These are phyloP conservation scores for Aquilaria malaccensis DNA, from an alignment of 345 rosid species.

Conservation along the genomic window DNA sequence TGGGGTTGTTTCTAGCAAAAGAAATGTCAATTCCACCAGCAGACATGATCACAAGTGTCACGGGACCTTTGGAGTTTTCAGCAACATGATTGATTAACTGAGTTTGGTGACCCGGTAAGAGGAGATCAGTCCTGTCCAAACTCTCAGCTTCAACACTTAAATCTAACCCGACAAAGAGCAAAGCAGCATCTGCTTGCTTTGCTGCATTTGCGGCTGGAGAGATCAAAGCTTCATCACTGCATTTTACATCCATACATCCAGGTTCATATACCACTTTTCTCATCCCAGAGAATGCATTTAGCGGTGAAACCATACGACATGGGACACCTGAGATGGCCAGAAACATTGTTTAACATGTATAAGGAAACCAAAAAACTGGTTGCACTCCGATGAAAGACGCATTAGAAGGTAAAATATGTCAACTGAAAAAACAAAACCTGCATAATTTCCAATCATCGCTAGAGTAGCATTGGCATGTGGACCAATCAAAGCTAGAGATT, in stretches of 20 bases:
- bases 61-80: conserved; percentile 28
- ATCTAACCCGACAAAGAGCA: conserved; percentile 29
- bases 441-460: conserved; percentile 42
- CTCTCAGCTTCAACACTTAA: conserved; percentile 31
- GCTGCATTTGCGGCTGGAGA: conserved; percentile 23
- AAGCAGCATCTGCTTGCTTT: conserved; percentile 28
- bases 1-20: conserved; percentile 21
- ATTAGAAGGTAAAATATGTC: not conserved
- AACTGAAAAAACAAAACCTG: conserved; percentile 17
- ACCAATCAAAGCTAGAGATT: conserved; percentile 30
- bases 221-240: conserved; percentile 20
- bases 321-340: conserved; percentile 23
- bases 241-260: conserved; percentile 32
- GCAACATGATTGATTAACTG: conserved; percentile 31
- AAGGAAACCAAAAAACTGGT: not conserved
- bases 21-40: conserved; percentile 36
- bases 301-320: conserved; percentile 21
- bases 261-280: conserved; percentile 13
- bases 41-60: conserved; percentile 40
- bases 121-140: conserved; percentile 29
- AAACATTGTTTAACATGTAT: no score
- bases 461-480: conserved; percentile 33
- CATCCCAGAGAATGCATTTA: conserved; percentile 25
- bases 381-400: not conserved
- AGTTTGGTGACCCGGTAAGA: conserved; percentile 36